Evolutionary conservation across 2,329 filamentous ascomycete species (phyloP).

Genomic region (Lachnellula arida): DNA sequence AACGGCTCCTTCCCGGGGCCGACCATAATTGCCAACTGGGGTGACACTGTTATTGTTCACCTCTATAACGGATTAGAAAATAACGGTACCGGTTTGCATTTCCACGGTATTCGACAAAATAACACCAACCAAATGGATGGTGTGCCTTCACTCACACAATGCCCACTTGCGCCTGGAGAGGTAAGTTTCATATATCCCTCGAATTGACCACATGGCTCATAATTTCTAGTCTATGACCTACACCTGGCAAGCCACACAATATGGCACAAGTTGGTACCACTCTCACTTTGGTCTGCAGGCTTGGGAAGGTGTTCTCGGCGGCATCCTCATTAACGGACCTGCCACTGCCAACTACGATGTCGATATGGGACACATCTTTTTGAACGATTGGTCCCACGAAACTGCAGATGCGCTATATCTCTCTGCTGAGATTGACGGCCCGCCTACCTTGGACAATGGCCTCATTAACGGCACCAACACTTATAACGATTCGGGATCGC

Average conservation of each 20-base stretch:
- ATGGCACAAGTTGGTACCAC: constrained; percentile 55
- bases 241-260: constrained; percentile 14
- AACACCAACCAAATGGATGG: constrained; percentile 39
- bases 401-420: constrained; percentile 21
- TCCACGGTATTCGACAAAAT: constrained; percentile 43
- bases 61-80: constrained; percentile 31
- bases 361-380: constrained; percentile 50
- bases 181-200: too few species aligned
- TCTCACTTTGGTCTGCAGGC: constrained; percentile 48
- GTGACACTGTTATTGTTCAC: constrained; percentile 35
- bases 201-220: too few species aligned
- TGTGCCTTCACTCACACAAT: constrained; percentile 50
- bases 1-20: constrained; percentile 33
- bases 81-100: constrained; percentile 38
- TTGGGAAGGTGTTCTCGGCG: constrained; percentile 53
- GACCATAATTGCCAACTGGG: constrained; percentile 34
- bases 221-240: constrained; percentile 13
- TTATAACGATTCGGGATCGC: constrained; percentile 15
- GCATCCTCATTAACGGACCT: constrained; percentile 57
- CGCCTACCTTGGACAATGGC: constrained; percentile 29
- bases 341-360: constrained; percentile 54
- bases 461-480: constrained; percentile 27
- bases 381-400: constrained; percentile 30
- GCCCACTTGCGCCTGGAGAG: constrained; percentile 51
- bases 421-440: constrained; percentile 14